phyloP scores from a whole-genome alignment of 2,329 filamentous ascomycete species.

The Plenodomus tracheiphilus region DNA sequence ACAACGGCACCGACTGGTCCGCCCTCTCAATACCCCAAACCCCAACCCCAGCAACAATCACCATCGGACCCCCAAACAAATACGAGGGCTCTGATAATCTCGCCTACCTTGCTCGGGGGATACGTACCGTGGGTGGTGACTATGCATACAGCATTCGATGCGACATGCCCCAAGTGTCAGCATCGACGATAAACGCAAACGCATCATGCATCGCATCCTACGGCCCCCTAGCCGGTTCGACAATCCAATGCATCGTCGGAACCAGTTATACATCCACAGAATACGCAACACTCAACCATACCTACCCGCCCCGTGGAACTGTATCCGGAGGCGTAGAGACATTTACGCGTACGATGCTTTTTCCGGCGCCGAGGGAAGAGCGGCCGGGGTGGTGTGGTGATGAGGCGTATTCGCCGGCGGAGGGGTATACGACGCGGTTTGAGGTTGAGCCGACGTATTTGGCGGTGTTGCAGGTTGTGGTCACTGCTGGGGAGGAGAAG shows the following conservation, averaged over 20 bases:
- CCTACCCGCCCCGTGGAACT: background rate
- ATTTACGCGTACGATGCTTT: background rate
- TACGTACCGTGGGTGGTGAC: background rate
- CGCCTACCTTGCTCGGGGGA: too few relatives aligned
- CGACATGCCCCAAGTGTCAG: background rate
- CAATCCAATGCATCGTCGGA: too few relatives aligned
- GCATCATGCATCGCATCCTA: background rate
- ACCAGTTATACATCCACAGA: too few relatives aligned
- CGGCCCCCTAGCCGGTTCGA: background rate
- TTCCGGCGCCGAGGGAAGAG: rapidly evolving
- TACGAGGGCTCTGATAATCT: background rate
- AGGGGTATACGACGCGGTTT: too few relatives aligned
- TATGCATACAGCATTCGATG: background rate
- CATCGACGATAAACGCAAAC: background rate
- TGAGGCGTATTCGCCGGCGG: background rate
- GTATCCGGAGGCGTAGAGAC: background rate
- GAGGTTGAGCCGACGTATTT: background rate
- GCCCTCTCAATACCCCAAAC: background rate
- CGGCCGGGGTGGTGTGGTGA: background rate
- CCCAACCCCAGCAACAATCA: background rate
- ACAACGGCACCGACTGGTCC: background rate
- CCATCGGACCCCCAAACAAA: background rate
- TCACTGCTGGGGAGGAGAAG: conserved; percentile 2
- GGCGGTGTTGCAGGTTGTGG: background rate
- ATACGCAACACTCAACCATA: background rate